These are phyloP conservation scores for Chlamydomonas sp. DNA, from an alignment of 139 green algal species.

Conservation along the genomic window DNA sequence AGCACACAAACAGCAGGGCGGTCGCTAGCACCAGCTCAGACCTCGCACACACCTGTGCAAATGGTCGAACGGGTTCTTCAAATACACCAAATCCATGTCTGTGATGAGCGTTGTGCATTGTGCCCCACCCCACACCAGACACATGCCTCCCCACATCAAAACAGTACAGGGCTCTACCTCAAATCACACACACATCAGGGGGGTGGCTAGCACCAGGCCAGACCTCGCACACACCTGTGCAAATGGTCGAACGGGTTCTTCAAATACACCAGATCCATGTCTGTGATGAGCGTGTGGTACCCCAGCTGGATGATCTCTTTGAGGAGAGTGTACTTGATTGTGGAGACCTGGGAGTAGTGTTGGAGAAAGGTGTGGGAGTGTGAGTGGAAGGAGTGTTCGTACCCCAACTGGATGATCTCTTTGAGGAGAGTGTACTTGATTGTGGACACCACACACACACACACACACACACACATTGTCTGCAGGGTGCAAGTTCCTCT, in stretches of 20 bases:
- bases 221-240: slow-evolving; percentile 23
- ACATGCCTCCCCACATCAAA: too few species aligned
- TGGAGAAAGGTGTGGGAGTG: too few species aligned
- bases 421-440: slow-evolving; percentile 32
- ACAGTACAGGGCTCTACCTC: too few species aligned
- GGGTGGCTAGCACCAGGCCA: too few species aligned
- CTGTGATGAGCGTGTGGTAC: slow-evolving; percentile 40
- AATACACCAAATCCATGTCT: slow-evolving; percentile 51
- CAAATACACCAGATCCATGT: slow-evolving; percentile 52
- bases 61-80: slow-evolving; percentile 29
- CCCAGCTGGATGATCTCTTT: slow-evolving; percentile 23
- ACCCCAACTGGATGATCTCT: slow-evolving; percentile 23
- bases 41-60: slow-evolving; percentile 25
- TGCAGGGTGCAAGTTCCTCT: too few species aligned
- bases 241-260: slow-evolving; percentile 28
- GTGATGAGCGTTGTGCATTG: slow-evolving; percentile 43
- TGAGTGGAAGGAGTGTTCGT: too few species aligned
- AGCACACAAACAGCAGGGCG: too few species aligned
- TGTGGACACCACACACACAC: slow-evolving; percentile 20
- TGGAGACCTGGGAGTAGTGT: too few species aligned
- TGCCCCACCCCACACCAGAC: too few species aligned
- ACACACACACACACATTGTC: too few species aligned
- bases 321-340: slow-evolving; percentile 30
- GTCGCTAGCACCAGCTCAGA: too few species aligned
- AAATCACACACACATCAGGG: too few species aligned